Evolutionary conservation across 2,329 filamentous ascomycete genomes (phyloP).

Genomic region (Hypoxylon sp.): DNA sequence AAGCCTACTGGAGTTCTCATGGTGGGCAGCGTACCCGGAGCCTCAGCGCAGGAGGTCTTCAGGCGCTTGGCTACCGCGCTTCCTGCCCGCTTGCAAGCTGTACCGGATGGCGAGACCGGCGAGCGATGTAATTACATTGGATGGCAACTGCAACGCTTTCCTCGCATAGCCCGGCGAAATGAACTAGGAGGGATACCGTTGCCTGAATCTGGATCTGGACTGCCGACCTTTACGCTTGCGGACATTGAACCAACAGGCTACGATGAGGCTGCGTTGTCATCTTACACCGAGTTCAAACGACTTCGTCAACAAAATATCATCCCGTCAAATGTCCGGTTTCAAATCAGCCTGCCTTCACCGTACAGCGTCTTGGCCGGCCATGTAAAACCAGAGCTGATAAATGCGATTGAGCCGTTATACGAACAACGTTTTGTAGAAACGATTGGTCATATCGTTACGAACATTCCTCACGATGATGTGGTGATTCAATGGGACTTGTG

Average conservation of each 20-base stretch:
- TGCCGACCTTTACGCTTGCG: constrained; percentile 43
- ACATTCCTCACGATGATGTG: constrained; percentile 44
- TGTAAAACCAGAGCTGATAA: constrained; percentile 40
- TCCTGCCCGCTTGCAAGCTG: constrained; percentile 40
- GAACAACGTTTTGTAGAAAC: constrained; percentile 44
- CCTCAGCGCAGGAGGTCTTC: constrained; percentile 43
- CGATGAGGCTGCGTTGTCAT: constrained; percentile 44
- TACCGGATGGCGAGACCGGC: constrained; percentile 47
- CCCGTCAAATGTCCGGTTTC: constrained; percentile 40
- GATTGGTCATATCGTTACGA: constrained; percentile 36
- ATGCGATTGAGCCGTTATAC: constrained; percentile 45
- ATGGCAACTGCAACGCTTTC: constrained; percentile 45
- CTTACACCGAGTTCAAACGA: constrained; percentile 44
- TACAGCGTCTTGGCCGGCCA: constrained; percentile 43
- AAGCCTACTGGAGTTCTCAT: constrained; percentile 47
- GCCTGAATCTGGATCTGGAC: constrained; percentile 26
- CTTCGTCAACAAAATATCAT: constrained; percentile 43
- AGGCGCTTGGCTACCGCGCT: constrained; percentile 39
- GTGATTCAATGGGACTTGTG: constrained; percentile 48
- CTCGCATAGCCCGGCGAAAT: constrained; percentile 35
- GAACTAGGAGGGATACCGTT: constrained; percentile 43
- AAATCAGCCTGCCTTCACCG: constrained; percentile 46
- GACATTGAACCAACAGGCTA: constrained; percentile 45
- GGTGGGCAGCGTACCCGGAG: constrained; percentile 48
- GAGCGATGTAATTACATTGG: constrained; percentile 47